Base-by-base conservation (phyloP, 177 flowering plant species). In the Telopea speciosissima region DNA sequence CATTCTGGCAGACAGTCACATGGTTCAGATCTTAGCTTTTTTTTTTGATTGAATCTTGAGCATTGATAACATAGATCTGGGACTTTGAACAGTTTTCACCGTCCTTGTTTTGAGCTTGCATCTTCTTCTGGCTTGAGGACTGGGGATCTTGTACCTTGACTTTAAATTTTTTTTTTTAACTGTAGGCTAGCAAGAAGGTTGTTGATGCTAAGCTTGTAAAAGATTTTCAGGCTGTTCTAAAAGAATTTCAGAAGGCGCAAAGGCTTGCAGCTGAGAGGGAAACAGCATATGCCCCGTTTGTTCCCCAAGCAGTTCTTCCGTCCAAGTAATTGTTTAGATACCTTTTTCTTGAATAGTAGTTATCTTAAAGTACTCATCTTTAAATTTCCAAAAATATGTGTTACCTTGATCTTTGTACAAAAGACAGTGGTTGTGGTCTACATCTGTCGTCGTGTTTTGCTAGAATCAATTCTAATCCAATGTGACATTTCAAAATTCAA, bases 181-280 rank as follows among this genome's bases (percentile, higher is more conserved):
- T 85, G 75, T 89, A 93, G 99, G 82, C 90, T 23, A 90, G 85
- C 89, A 96, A 93, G 83, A 96, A 91, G 81, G 84, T 93, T 33
- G 83, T 90, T 14, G 99, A 93, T 85, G 99, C 99, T 64, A 95
- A 95, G 80, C 96, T 93, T 77, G 99, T 98, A 36, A 96, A 91
- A 80, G 99, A 96, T 83, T 96, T 96, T 69, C 90, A 96, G 77
- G 90, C 96, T 21, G 89, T 91, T 74, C 74, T 96, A 68, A 88
- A 85, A 80, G 98, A 96, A 78, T 96, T 89, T 80, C 99, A 93
- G 82, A 95, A 95, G 86, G 99, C 96, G 25, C 99, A 93, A 76
- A 87, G 95, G 67, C 90, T 95, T 80, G 87, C 97, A 24, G 94
- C 97, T 76, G 99, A 95, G 79, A 85, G 95, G 68, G 99, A 95